A percentile compares a stretch with the other conserved stretches of the same genome.
These are phyloP conservation scores for Didymella exigua DNA, from an alignment of 2,329 filamentous ascomycete genomes.

Conservation along the genomic window DNA sequence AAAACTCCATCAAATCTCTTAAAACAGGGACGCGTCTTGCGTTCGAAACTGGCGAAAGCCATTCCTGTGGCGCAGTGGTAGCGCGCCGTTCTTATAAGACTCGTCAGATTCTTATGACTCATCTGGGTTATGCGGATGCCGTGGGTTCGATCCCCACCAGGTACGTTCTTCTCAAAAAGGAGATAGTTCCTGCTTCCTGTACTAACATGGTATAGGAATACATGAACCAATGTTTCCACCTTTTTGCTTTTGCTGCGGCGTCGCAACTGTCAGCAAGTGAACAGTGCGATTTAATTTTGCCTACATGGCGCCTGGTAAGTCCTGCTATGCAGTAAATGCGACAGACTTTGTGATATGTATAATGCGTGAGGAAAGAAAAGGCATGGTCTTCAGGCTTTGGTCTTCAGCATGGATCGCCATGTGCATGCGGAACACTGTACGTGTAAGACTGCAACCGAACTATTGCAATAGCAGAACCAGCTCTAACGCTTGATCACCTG, in stretches of 20 bases:
- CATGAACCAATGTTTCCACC: slow-evolving; percentile 19
- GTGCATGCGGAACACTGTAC: too few relatives aligned
- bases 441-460: too few relatives aligned
- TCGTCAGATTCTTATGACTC: slow-evolving; percentile 45
- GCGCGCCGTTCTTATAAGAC: slow-evolving; percentile 56
- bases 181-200: slow-evolving; percentile 15
- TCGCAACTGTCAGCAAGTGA: background rate
- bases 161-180: slow-evolving; percentile 16
- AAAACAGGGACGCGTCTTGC: slow-evolving; percentile 3
- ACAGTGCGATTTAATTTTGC: background rate
- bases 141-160: slow-evolving; percentile 50
- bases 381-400: too few relatives aligned
- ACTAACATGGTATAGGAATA: slow-evolving; percentile 20
- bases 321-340: background rate
- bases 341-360: too few relatives aligned
- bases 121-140: slow-evolving; percentile 53
- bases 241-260: slow-evolving; percentile 3
- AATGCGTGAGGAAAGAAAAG: too few relatives aligned
- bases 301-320: background rate
- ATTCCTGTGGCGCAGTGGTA: slow-evolving; percentile 56
- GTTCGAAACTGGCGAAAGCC: slow-evolving; percentile 1
- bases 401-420: too few relatives aligned
- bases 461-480: too few relatives aligned
- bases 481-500: too few relatives aligned
- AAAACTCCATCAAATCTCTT: background rate